Evolutionary conservation across 2,329 filamentous ascomycete species (phyloP), one percentile per base, ranked within the genome.

Genomic region (Orbilia oligospora): DNA sequence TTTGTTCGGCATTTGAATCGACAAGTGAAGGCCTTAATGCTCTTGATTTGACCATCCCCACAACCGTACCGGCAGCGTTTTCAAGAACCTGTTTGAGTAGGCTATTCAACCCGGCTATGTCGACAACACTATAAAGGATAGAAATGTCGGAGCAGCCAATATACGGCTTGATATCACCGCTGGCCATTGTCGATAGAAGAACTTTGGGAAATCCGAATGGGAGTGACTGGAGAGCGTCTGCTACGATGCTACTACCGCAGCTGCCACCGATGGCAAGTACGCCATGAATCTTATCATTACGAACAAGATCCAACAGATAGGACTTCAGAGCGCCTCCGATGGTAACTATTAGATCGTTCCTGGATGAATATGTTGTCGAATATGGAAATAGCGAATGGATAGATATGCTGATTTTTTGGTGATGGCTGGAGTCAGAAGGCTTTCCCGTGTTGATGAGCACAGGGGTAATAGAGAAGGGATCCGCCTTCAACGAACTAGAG

Each of bases 121-220:
- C 91, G 14, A 92, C 91, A 0, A 93, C 90, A 16, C 88, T 90
- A 81, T 92, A 91, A 88, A 92, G 91, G 84, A 93, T 87, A 0
- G 88, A 88, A 56, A 92, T 90, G 80, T 93, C 91, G 0, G 88
- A 89, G 83, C 92, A 90, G 48, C 88, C 90, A 0, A 93, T 86
- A n/a, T 91, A 88, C 0, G 88, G 87, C 0, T 87, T 87, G 0
- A 89, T 89, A 79, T 93, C 89, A 1, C 91, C 90, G 36, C 89
- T 90, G 0, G 90, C 90, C 81, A 92, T 88, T 0, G 91, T 93
- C 22, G 89, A 91, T 1, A 92, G 89, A 66, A 93, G 90, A 53
- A 93, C 80, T 81, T 93, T 93, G 0, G 91, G 91, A 64, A 93
- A 88, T 0, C 90, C 90, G 12, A 92, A 85, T 0, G 91, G 90